Evolutionary conservation across 2,329 filamentous ascomycete species (phyloP), one percentile per base, ranked within the genome.

Genomic region (Geosmithia flava): DNA sequence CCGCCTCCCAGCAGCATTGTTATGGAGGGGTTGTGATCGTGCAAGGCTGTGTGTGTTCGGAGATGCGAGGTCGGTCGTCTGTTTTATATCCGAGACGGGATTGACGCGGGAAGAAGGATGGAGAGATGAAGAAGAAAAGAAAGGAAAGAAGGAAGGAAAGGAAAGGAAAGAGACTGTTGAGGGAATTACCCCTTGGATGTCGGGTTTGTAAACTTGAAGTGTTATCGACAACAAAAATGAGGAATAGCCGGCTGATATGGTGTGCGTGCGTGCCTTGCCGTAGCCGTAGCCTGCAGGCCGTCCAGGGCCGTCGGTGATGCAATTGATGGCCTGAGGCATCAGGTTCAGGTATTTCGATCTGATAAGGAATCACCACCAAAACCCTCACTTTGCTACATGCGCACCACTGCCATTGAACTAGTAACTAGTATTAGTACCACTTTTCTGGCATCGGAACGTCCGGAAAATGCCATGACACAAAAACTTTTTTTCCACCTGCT

Each of bases 11-110:
- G 54, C 47, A 51, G 53, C 20, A 51, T 41, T 16, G 47, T 45
- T 53, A 46, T 51, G 45, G 42, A 50, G 44, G 20, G 50, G 51
- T 19, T 60, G 56, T n/a, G n/a, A n/a, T n/a, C n/a, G n/a, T n/a
- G n/a, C n/a, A n/a, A n/a, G n/a, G n/a, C n/a, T n/a, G n/a, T 41
- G 27, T 41, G 45, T 19, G 27, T 20, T 30, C 20, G 43, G 43
- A 23, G 43, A 17, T 13, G 27, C 15, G 27, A 17, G 23, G 44
- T 46, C 30, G 15, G 44, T 46, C 17, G 10, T 45, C 16, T 33
- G 27, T 8, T 19, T 19, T 37, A 11, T 37, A 16, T 37, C 23
- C 23, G 23, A 27, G 23, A 27, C 8, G 23, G 23, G 23, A 27
- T 27, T 27, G 23, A 27, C 23, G 23, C 8, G 23, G 23, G 8